Base-by-base conservation (phyloP, 2,329 filamentous ascomycete species). In the Monosporascus sp. region DNA sequence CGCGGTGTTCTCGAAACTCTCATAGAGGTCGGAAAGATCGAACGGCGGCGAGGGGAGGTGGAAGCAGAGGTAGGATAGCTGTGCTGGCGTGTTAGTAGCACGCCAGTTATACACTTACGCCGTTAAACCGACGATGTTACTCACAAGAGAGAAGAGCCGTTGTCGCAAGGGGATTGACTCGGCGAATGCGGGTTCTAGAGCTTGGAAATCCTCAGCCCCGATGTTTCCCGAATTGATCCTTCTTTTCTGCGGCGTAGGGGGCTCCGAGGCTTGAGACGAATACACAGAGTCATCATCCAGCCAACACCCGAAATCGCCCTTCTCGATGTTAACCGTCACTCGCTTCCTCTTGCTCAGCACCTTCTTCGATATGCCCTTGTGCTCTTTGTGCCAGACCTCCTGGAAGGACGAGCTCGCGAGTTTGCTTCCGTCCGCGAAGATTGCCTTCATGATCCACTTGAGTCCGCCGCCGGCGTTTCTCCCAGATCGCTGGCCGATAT, bases 351-450 rank as follows among this genome's bases (percentile, higher is more conserved):
- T 82, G 55, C 73, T 78, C 19, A 68, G 68, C 24, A 69, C 64
- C 50, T 71, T 72, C 46, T 61, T 71, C 57, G 71, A 76, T 48
- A 62, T 69, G 58, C 73, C 73, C 55, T 71, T 77, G 2, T 80
- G 81, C 69, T 92, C 89, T 50, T 82, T 81, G 22, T 79, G 75
- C 71, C 88, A 93, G 4, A 92, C 73, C 63, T 90, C 84, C 3
- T 75, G 76, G 62, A 84, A 91, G 7, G 81, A 74, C 1, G 74
- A 78, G 41, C 78, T 67, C 3, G 74, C 75, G 17, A 81, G 69
- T n/a, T 73, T 66, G 27, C 73, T 74, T 2, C 85, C 88, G 59
- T 87, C 84, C 0, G 87, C 84, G 51, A 91, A 80, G 6, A 91
- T 74, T 1, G 87, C 85, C 57, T 82, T 81, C 55, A 88, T 73